A percentile compares a stretch with the other conserved stretches of the same genome.
Evolutionary conservation across 208 protist genomes (phyloP).

Genomic region (Tritrichomonas musculus): DNA sequence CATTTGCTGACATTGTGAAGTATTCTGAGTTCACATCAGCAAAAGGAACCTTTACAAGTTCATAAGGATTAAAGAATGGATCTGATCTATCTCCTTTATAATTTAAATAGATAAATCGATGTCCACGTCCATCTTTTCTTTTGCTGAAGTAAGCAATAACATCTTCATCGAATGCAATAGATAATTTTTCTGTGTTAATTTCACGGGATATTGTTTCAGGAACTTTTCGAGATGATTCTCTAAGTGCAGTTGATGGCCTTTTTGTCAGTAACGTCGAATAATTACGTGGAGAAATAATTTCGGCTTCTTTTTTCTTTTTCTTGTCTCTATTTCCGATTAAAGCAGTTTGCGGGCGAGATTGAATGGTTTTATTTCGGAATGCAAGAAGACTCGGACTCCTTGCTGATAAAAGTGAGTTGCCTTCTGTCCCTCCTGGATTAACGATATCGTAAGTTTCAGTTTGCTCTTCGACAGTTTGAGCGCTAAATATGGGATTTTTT

Average conservation of each 20-base stretch:
- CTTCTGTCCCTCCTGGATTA: too few species aligned
- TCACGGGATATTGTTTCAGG: too few species aligned
- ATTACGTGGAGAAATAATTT: too few species aligned
- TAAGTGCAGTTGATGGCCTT: too few species aligned
- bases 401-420: background rate
- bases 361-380: background rate
- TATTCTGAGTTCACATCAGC: background rate
- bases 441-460: too few species aligned
- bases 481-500: too few species aligned
- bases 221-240: too few species aligned
- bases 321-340: too few species aligned
- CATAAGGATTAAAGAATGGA: background rate
- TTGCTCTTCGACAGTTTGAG: too few species aligned
- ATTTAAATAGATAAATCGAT: slow-evolving; percentile 12
- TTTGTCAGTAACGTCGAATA: too few species aligned
- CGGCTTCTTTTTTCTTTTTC: too few species aligned
- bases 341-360: too few species aligned
- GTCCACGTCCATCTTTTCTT: background rate
- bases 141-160: slow-evolving; percentile 24
- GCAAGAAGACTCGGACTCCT: background rate
- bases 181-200: background rate
- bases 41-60: background rate
- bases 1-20: slow-evolving; percentile 12
- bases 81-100: background rate
- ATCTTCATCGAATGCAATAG: background rate